Evolutionary conservation across 495 filamentous ascomycete species (phyloP), one percentile per base, ranked within the genome.

Genomic region (Clavariopsis aquatica): DNA sequence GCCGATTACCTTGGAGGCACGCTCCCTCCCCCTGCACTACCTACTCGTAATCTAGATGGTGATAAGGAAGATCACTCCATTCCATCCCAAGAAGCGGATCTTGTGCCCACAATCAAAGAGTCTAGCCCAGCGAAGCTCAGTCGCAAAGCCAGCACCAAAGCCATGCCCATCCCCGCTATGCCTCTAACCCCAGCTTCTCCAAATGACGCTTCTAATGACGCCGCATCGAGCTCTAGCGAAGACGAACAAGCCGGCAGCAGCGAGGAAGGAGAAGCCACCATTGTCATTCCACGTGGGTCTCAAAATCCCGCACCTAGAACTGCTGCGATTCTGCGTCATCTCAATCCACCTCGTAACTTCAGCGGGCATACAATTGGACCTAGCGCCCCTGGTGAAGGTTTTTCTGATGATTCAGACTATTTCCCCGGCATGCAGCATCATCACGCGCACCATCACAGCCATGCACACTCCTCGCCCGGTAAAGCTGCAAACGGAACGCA

Each of bases 381-480:
- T 53, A 26, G 73, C 5, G 74, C 72, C 0, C 72, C 73, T 0
- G 72, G 71, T 41, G 76, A 78, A 49, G 73, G 72, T 20, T 61
- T 72, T 34, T 74, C 72, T 1, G 74, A 74, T 34, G 72, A 75
- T 36, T 71, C 68, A 31, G 69, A 73, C 46, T 69, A 73, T 54
- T 77, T 69, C 41, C 66, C 66, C 36, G 49, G 49, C 22, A 49
- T 55, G 54, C 38, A 49, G 17, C 62, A 59, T 23, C 23, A 28
- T 20, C 65, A 63, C 20, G 23, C 19, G 9, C 36, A 57, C 13
- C 60, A 53, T 20, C 59, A 59, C 51, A 12, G 45, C 26, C 56
- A 63, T 13, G n/a, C 49, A 52, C 19, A 71, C 26, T 27, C n/a
- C 5, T 52, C 56, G 10, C 54, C 45, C 6, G 47, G 22, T 4